Evolutionary conservation across 2,329 filamentous ascomycete species (phyloP).

Genomic region (Rachicladosporium sp.): DNA sequence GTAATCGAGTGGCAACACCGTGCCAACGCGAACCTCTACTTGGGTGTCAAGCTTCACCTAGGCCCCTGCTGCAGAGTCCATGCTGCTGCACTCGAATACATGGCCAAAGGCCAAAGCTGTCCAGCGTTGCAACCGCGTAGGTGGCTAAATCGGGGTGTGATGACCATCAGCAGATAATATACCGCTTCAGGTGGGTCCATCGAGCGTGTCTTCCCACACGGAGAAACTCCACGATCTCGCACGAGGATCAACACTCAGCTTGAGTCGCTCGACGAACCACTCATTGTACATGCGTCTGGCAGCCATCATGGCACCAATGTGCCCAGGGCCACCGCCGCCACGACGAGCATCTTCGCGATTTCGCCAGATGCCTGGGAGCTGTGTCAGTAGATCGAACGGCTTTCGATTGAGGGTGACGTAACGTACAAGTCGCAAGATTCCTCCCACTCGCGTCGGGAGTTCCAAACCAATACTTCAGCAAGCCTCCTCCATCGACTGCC

Average conservation of each 20-base stretch:
- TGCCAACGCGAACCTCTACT: too few species aligned
- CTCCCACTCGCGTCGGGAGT: constrained; percentile 53
- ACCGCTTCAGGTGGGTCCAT: neutral
- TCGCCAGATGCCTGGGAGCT: constrained; percentile 52
- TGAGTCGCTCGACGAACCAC: constrained; percentile 6
- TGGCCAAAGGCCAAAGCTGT: too few species aligned
- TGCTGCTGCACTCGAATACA: too few species aligned
- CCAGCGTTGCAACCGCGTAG: too few species aligned
- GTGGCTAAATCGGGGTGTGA: too few species aligned
- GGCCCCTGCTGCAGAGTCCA: too few species aligned
- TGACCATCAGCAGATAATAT: too few species aligned
- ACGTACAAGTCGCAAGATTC: constrained; percentile 63
- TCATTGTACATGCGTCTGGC: constrained; percentile 6
- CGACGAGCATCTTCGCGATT: constrained; percentile 48
- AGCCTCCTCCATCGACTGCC: constrained; percentile 64
- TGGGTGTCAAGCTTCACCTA: too few species aligned
- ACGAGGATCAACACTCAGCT: constrained; percentile 5
- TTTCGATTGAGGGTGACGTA: neutral
- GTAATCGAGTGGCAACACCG: too few species aligned
- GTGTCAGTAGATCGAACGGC: neutral
- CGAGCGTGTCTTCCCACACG: constrained; percentile 1
- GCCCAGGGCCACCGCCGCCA: constrained; percentile 46
- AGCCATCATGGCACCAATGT: constrained; percentile 17
- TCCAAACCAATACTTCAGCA: constrained; percentile 92
- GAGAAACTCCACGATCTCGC: constrained; percentile 4